A percentile compares a stretch with the other conserved stretches of the same genome.
phyloP scores from a whole-genome alignment of 768 basidiomycete species.

The Filobasidium wieringae region DNA sequence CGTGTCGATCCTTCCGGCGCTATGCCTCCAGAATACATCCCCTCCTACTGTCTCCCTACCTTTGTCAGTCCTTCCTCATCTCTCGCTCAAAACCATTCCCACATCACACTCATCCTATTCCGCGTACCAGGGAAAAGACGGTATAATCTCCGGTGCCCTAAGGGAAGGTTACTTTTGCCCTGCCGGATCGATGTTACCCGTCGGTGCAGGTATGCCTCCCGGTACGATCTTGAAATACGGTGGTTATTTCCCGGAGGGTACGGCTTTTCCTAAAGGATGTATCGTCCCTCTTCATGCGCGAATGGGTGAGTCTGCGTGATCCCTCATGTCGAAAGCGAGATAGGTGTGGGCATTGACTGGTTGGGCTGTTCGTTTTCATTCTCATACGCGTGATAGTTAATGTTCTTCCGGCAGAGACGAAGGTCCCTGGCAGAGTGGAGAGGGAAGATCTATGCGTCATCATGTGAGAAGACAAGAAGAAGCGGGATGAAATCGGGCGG shows the following conservation, averaged over 20 bases:
- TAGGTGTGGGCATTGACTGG: not conserved
- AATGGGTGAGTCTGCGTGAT: conserved; percentile 18
- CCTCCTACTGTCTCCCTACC: conserved; percentile 8
- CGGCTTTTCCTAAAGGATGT: conserved; percentile 35
- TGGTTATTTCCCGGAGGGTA: conserved; percentile 34
- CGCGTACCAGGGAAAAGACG: conserved; percentile 5
- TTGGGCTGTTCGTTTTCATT: not conserved
- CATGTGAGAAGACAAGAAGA: not conserved
- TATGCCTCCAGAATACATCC: conserved; percentile 1
- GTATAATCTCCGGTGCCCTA: conserved; percentile 5
- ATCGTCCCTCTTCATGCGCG: conserved; percentile 35
- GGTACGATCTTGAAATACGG: conserved; percentile 38
- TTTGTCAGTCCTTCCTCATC: conserved; percentile 2
- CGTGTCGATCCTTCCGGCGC: conserved; percentile 6
- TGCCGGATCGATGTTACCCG: not conserved
- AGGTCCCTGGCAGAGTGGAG: not conserved
- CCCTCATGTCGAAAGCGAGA: no score
- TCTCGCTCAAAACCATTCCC: not conserved
- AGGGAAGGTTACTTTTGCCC: conserved; percentile 15
- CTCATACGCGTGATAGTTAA: no score
- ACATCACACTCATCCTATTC: not conserved
- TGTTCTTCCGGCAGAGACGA: conserved; percentile 25
- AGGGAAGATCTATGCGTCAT: conserved; percentile 26
- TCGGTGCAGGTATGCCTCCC: conserved; percentile 32
- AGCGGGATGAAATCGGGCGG: no score